Percentiles rank a stretch among this genome's conserved stretches.
phyloP scores from a whole-genome alignment of 2,329 filamentous ascomycete species.

The Fusarium domesticum region DNA sequence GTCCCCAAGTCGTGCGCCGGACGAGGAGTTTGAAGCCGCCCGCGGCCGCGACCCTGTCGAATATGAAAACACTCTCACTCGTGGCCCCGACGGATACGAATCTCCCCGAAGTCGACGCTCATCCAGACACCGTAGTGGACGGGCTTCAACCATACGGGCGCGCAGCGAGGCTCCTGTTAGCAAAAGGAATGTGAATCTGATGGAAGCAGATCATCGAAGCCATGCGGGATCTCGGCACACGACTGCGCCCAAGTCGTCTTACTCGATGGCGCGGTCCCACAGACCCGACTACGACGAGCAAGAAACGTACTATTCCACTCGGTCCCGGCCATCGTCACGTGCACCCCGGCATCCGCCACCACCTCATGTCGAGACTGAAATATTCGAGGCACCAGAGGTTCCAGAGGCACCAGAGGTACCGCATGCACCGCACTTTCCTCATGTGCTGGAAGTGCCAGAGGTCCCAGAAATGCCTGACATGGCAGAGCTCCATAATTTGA shows the following conservation, averaged over 20 bases:
- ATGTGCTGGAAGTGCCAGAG: conserved; percentile 5
- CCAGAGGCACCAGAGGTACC: conserved; percentile 15
- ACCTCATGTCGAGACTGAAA: conserved; percentile 27
- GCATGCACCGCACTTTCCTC: conserved; percentile 3
- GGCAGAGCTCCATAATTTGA: conserved; percentile 18
- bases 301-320: conserved; percentile 45
- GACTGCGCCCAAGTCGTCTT: conserved; percentile 28
- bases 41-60: conserved; percentile 8
- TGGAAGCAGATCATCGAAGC: conserved; percentile 38
- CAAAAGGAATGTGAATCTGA: conserved; percentile 13
- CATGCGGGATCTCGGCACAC: conserved; percentile 37
- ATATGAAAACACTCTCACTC: no score
- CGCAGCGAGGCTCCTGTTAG: conserved; percentile 37
- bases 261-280: conserved; percentile 24
- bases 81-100: conserved; percentile 32
- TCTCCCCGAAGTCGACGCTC: conserved; percentile 39
- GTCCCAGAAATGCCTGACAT: conserved; percentile 9
- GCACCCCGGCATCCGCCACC: conserved; percentile 24
- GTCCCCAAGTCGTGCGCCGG: conserved; percentile 13
- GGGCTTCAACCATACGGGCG: conserved; percentile 34
- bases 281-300: conserved; percentile 35
- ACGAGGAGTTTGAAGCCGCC: conserved; percentile 12
- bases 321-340: conserved; percentile 29
- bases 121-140: conserved; percentile 34
- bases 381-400: conserved; percentile 26